Evolutionary conservation across 192 early-diverging fungal genomes (phyloP).

Genomic region (Funneliformis mosseae): DNA sequence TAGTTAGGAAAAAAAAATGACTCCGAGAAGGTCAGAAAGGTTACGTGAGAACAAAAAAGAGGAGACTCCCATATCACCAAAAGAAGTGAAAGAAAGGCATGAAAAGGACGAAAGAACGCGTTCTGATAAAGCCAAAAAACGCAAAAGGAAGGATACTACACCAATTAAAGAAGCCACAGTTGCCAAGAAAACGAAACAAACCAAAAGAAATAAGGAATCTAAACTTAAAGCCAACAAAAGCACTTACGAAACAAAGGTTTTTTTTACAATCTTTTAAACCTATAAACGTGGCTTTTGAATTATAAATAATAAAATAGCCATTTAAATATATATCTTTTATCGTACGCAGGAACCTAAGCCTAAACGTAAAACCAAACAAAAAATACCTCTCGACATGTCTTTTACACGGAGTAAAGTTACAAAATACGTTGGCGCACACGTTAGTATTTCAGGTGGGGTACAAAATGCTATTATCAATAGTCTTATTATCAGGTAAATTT

Average conservation of each 20-base stretch:
- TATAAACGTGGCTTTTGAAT: not conserved
- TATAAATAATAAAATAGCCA: not conserved
- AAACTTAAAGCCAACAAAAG: not conserved
- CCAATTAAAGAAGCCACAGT: not conserved
- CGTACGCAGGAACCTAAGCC: not conserved
- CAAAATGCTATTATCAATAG: constrained; percentile 44
- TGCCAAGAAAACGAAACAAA: not conserved
- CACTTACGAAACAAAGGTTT: not conserved
- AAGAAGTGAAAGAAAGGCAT: not conserved
- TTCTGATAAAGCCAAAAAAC: not conserved
- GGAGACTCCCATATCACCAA: not conserved
- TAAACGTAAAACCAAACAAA: not conserved
- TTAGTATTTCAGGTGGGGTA: constrained; percentile 41
- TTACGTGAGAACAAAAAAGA: not conserved
- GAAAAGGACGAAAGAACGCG: not conserved
- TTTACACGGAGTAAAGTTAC: not conserved
- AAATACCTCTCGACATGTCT: not conserved
- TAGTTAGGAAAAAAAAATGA: no score
- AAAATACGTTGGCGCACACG: constrained; percentile 47
- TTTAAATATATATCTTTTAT: not conserved
- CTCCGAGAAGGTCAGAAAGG: not conserved
- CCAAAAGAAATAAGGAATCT: not conserved
- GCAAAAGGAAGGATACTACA: not conserved
- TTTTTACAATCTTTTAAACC: no score
- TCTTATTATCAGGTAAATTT: constrained; percentile 40